phyloP scores from a whole-genome alignment of 805 yeast species.

The Metschnikowia reukaufii region DNA sequence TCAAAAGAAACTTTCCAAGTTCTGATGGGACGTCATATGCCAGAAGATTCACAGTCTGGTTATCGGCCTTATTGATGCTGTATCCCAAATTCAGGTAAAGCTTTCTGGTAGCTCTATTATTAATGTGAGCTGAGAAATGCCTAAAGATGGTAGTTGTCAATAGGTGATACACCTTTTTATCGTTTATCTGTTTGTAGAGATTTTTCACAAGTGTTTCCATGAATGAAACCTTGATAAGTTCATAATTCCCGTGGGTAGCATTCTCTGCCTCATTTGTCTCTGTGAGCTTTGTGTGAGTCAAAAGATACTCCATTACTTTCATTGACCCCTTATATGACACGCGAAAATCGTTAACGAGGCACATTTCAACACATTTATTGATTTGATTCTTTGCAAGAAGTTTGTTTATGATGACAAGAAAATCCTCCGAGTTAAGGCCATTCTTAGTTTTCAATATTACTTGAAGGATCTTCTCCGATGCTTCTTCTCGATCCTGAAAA shows the following conservation, averaged over 20 bases:
- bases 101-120: constrained; percentile 23
- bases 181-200: constrained; percentile 3
- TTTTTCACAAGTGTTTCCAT: constrained; percentile 1
- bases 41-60: constrained; percentile 18
- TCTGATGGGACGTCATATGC: constrained; percentile 23
- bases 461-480: constrained; percentile 31
- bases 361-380: constrained; percentile 27
- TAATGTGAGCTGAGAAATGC: constrained; percentile 20
- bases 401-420: constrained; percentile 27
- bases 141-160: constrained; percentile 23
- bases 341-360: constrained; percentile 18
- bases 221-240: constrained; percentile 1
- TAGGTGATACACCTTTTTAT: constrained; percentile 3
- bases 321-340: constrained; percentile 29
- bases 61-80: constrained; percentile 9
- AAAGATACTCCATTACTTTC: constrained; percentile 20
- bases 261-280: not conserved
- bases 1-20: constrained; percentile 18
- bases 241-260: not conserved
- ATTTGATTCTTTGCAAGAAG: constrained; percentile 27
- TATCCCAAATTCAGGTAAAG: constrained; percentile 16
- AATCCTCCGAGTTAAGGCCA: constrained; percentile 29
- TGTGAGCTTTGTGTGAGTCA: not conserved
- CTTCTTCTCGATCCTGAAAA: constrained; percentile 26
- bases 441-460: constrained; percentile 29